Base-by-base conservation (phyloP, 2,329 filamentous ascomycete genomes). In the Fusarium compactum region DNA sequence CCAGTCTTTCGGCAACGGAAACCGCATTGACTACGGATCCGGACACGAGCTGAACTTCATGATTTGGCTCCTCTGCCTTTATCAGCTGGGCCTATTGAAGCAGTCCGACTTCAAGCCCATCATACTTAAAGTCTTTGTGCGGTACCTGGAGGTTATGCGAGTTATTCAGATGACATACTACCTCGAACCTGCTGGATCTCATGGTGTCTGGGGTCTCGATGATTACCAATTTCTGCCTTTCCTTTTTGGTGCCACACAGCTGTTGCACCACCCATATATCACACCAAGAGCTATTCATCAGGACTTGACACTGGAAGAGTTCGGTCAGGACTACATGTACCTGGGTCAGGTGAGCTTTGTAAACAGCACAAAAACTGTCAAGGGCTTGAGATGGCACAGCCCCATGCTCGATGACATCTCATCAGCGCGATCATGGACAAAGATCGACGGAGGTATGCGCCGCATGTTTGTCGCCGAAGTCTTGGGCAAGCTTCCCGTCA, bases 401-500 rank as follows among this genome's bases (percentile, higher is more conserved):
- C 96, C 97, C 6, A 98, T 99, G 97, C 88, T 99, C 20, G 96
- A 99, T 78, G 96, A 99, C 79, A 99, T 99, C 70, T 96, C 92
- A 6, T 91, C 93, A 2, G 92, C 95, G 18, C 95, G 93, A 79
- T 92, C 86, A 41, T 99, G 96, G 96, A 83, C 81, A 70, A 99
- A 99, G 84, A 92, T 99, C 52, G 95, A 98, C 79, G 91, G 87
- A 27, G 96, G 96, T 9, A 98, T 99, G 97, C 88, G 93, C 65
- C 92, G 94, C 72, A 99, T 99, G 97, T 98, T 98, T 77, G 87
- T 95, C 54, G 92, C 91, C 43, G 96, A 99, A 80, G 95, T 99
- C 1, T 81, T 99, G 54, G 90, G 92, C 32, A 99, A 99, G 81
- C 80, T 99, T 58, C 96, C 96, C 1, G 95, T 99, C 45, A 98